Evolutionary conservation across 768 basidiomycete genomes (phyloP).

Genomic region (Paxillus rubicundulus): DNA sequence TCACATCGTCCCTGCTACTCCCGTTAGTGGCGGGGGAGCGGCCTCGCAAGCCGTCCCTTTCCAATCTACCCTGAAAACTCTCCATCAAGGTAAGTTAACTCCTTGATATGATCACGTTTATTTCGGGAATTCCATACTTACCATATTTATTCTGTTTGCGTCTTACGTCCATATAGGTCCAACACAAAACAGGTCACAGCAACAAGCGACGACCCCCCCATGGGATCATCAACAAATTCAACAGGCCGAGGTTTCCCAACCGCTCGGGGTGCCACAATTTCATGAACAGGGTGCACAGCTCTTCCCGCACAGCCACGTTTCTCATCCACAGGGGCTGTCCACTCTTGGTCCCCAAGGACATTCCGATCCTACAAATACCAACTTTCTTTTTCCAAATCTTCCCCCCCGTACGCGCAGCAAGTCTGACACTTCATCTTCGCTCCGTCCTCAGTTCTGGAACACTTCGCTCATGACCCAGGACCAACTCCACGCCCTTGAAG

Average conservation of each 20-base stretch:
- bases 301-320: conserved; percentile 35
- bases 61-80: conserved; percentile 46
- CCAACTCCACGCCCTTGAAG: conserved; percentile 33
- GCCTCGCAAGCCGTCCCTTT: conserved; percentile 48
- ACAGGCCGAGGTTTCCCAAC: conserved; percentile 29
- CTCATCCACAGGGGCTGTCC: conserved; percentile 37
- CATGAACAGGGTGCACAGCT: conserved; percentile 30
- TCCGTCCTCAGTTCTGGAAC: conserved; percentile 56
- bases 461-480: conserved; percentile 36
- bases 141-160: conserved; percentile 25
- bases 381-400: conserved; percentile 37
- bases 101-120: conserved; percentile 29
- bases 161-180: conserved; percentile 31
- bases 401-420: conserved; percentile 53
- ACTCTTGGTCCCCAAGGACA: conserved; percentile 29
- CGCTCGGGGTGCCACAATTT: conserved; percentile 30
- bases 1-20: conserved; percentile 82
- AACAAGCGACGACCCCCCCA: conserved; percentile 33
- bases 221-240: conserved; percentile 38
- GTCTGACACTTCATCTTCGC: conserved; percentile 50
- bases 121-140: conserved; percentile 32
- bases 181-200: conserved; percentile 32
- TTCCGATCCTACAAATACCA: conserved; percentile 36
- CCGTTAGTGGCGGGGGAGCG: conserved; percentile 61
- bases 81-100: conserved; percentile 51